phyloP scores from a whole-genome alignment of 495 filamentous ascomycete genomes.

The Penicillium cinerascens region DNA sequence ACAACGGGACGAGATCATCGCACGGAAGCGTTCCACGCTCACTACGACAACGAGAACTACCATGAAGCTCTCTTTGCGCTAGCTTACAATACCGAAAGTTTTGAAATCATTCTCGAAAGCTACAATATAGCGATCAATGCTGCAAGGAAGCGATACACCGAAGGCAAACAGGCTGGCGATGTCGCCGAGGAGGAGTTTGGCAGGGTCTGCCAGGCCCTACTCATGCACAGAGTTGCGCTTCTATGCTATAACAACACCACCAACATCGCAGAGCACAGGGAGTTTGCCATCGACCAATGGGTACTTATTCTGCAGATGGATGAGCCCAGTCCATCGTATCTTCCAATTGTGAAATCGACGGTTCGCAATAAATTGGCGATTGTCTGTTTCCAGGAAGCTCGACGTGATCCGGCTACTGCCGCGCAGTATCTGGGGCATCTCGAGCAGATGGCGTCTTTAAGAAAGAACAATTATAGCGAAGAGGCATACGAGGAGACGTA shows the following conservation, averaged over 20 bases:
- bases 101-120: constrained; percentile 6
- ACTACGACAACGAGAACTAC: constrained; percentile 1
- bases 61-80: constrained; percentile 5
- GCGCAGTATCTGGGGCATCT: neutral
- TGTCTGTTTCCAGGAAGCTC: constrained; percentile 2
- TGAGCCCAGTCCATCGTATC: neutral
- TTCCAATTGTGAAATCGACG: neutral
- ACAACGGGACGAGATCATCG: constrained; percentile 1
- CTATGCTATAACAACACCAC: constrained; percentile 5
- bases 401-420: neutral
- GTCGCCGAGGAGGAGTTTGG: neutral
- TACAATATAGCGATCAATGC: constrained; percentile 7
- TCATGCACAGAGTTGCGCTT: constrained; percentile 8
- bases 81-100: neutral
- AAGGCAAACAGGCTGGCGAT: neutral
- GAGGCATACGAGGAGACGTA: neutral
- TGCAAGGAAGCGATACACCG: neutral
- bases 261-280: neutral
- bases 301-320: constrained; percentile 6
- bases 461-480: no score
- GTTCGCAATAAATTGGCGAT: neutral
- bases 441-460: neutral
- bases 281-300: constrained; percentile 7
- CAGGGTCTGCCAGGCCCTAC: constrained; percentile 2
- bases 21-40: constrained; percentile 6